Conservation (phyloP, 306 rosid species). For the Sicyos edulis region DNA sequence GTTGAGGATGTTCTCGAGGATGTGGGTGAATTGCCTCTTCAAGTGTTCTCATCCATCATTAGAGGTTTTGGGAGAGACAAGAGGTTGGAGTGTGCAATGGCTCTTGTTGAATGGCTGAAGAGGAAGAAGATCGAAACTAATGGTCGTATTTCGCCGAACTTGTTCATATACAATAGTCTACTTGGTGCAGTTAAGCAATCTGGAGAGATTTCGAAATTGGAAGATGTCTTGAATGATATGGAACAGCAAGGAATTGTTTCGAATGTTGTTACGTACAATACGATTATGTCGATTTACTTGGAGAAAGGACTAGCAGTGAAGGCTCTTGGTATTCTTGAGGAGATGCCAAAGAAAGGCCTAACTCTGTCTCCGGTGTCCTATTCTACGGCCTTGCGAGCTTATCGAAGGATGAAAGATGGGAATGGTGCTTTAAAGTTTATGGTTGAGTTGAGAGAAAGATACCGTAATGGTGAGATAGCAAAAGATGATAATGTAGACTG, state of each 20-base stretch:
- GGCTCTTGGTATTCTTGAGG: constrained; percentile 60
- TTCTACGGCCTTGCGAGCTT: constrained; percentile 67
- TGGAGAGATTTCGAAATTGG: constrained; percentile 45
- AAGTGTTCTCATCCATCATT: constrained; percentile 70
- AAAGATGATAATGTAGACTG: constrained; percentile 54
- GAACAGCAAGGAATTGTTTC: constrained; percentile 48
- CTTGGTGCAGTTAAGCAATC: constrained; percentile 83
- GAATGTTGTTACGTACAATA: constrained; percentile 72
- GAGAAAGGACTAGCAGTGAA: constrained; percentile 52
- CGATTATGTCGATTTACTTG: constrained; percentile 64
- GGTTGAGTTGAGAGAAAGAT: constrained; percentile 54
- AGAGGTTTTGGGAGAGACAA: constrained; percentile 75
- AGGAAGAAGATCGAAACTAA: constrained; percentile 52
- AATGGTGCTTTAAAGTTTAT: constrained; percentile 69
- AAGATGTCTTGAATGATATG: constrained; percentile 59
- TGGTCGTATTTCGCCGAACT: constrained; percentile 54
- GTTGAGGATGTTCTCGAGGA: constrained; percentile 70
- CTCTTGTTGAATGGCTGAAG: constrained; percentile 75
- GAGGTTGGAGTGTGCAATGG: constrained; percentile 56
- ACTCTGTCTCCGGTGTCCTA: constrained; percentile 65
- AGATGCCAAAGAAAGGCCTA: constrained; percentile 55
- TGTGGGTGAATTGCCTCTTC: constrained; percentile 63
- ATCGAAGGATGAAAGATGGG: constrained; percentile 75
- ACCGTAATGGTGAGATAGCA: constrained; percentile 51
- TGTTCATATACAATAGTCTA: constrained; percentile 68